Evolutionary conservation across 164 flowering plant species (phyloP).

Genomic region (Annona cherimola): DNA sequence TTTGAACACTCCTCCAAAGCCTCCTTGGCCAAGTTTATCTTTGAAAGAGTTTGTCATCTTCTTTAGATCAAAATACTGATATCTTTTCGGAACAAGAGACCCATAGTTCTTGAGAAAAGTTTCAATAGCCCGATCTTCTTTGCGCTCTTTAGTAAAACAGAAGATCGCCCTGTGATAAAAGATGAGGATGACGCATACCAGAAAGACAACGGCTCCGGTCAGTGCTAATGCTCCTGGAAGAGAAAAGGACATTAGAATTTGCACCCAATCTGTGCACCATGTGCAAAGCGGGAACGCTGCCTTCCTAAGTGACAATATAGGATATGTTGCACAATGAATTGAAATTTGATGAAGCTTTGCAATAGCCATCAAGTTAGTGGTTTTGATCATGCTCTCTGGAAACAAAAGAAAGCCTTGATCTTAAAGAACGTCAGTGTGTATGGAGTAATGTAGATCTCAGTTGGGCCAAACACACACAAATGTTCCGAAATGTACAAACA

Average conservation of each 20-base stretch:
- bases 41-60: conserved; percentile 36
- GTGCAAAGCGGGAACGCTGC: neutral
- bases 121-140: neutral
- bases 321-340: neutral
- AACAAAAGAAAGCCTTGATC: no score
- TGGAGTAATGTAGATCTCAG: no score
- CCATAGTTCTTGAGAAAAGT: conserved; percentile 17
- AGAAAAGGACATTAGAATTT: neutral
- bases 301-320: no score
- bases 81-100: conserved; percentile 22
- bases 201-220: neutral
- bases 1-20: conserved; percentile 41
- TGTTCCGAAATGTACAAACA: no score
- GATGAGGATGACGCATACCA: neutral
- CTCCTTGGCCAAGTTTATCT: conserved; percentile 42
- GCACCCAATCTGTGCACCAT: neutral
- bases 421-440: no score
- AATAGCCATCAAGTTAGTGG: no score
- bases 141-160: neutral
- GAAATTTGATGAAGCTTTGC: no score
- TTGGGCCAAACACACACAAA: no score
- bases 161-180: neutral
- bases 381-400: no score
- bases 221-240: neutral
- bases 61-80: conserved; percentile 26